phyloP scores from a whole-genome alignment of 2,329 filamentous ascomycete genomes.

The Didymella pomorum region DNA sequence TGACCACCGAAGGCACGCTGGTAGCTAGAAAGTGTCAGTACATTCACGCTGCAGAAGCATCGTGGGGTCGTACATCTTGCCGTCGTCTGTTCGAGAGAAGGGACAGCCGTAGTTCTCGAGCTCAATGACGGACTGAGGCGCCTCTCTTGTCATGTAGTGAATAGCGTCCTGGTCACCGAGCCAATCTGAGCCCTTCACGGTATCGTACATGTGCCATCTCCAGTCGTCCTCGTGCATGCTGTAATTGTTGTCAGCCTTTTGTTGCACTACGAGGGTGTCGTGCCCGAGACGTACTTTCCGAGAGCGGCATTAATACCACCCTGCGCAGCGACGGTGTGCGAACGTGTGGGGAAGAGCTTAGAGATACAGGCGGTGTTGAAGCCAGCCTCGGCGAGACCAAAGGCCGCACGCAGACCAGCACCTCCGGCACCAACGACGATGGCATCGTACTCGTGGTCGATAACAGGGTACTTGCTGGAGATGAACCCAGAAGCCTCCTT shows the following conservation, averaged over 20 bases:
- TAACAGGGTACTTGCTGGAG: conserved; percentile 90
- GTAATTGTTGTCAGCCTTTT: conserved; percentile 32
- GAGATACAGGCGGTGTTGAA: conserved; percentile 89
- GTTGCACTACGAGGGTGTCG: background rate
- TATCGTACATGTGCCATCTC: conserved; percentile 99
- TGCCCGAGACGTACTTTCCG: conserved; percentile 66
- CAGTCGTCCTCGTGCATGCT: conserved; percentile 96
- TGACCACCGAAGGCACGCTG: conserved; percentile 98
- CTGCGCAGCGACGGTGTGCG: conserved; percentile 78
- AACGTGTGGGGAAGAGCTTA: conserved; percentile 86
- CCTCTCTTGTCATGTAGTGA: conserved; percentile 98
- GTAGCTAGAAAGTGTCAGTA: conserved; percentile 66
- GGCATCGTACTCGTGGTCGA: conserved; percentile 99
- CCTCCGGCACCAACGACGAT: conserved; percentile 89
- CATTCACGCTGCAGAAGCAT: background rate
- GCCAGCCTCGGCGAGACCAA: conserved; percentile 85
- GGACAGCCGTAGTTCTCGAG: conserved; percentile 98
- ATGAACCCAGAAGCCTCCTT: conserved; percentile 91
- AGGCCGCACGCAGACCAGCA: conserved; percentile 80
- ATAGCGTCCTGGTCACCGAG: conserved; percentile 97
- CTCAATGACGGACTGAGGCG: conserved; percentile 89
- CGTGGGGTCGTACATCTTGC: conserved; percentile 73
- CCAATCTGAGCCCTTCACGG: conserved; percentile 97
- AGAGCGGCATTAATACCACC: conserved; percentile 89
- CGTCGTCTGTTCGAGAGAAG: conserved; percentile 95